phyloP scores from a whole-genome alignment of 169 alveolate genomes.

The Plasmodium knowlesi region DNA sequence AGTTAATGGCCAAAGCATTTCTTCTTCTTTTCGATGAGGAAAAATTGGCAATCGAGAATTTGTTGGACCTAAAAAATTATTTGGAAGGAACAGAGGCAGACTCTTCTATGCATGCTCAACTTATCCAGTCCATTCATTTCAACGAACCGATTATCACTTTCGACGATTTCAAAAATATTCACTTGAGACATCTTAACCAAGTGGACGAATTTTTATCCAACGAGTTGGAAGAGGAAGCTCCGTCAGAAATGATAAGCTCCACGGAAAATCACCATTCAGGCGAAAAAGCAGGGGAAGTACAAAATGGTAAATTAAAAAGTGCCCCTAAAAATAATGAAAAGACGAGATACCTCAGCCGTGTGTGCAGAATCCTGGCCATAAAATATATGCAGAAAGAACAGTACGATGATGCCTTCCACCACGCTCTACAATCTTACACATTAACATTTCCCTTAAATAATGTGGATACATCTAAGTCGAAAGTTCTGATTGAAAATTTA shows the following conservation, averaged over 20 bases:
- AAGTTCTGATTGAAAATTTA: slow-evolving; percentile 71
- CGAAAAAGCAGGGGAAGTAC: background rate
- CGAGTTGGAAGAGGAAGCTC: background rate
- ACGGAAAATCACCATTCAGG: background rate
- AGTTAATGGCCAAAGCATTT: slow-evolving; percentile 55
- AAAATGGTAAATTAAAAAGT: background rate
- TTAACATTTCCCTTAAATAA: slow-evolving; percentile 41
- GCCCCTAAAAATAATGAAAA: background rate
- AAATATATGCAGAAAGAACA: slow-evolving; percentile 46
- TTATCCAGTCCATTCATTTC: slow-evolving; percentile 7
- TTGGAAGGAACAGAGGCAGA: background rate
- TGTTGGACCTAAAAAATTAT: background rate
- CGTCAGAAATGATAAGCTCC: background rate
- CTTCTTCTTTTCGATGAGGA: slow-evolving; percentile 56
- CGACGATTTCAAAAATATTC: slow-evolving; percentile 43
- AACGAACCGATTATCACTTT: slow-evolving; percentile 60
- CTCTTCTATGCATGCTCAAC: background rate
- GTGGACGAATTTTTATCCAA: slow-evolving; percentile 48
- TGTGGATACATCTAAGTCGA: slow-evolving; percentile 51
- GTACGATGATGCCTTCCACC: slow-evolving; percentile 5
- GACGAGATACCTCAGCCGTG: slow-evolving; percentile 45
- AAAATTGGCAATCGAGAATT: background rate
- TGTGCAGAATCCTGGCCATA: slow-evolving; percentile 56
- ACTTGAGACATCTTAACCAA: background rate
- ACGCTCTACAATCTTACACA: slow-evolving; percentile 63